phyloP scores from a whole-genome alignment of 306 rosid species.

The Vigna trinervia region DNA sequence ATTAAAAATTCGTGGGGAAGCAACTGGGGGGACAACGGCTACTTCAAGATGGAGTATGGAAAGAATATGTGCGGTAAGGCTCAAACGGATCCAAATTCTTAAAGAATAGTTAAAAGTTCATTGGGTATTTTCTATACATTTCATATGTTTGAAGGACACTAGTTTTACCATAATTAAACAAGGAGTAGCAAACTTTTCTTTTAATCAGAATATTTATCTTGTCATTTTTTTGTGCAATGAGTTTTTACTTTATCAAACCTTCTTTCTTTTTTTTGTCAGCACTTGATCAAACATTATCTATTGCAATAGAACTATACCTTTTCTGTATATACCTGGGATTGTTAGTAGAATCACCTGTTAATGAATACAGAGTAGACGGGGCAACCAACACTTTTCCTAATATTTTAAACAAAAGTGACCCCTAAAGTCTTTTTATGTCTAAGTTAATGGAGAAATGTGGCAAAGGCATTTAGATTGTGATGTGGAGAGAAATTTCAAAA shows the following conservation, averaged over 20 bases:
- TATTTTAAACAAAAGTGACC: neutral
- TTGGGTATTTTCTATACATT: neutral
- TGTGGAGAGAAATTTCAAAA: neutral
- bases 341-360: neutral
- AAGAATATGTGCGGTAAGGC: slow-evolving; percentile 97
- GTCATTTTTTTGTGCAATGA: neutral
- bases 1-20: slow-evolving; percentile 92
- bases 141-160: neutral
- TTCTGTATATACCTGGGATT: neutral
- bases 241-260: neutral
- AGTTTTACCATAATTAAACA: neutral
- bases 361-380: too few species aligned
- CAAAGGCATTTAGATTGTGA: slow-evolving; percentile 26
- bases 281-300: neutral
- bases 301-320: neutral
- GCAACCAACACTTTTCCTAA: neutral
- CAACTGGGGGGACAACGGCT: slow-evolving; percentile 88
- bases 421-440: slow-evolving; percentile 4
- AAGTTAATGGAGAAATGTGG: neutral
- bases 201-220: neutral
- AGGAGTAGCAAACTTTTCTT: neutral
- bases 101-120: neutral
- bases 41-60: slow-evolving; percentile 95
- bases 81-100: slow-evolving; percentile 21
- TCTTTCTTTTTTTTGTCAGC: too few species aligned